A percentile compares a stretch with the other conserved stretches of the same genome.
Evolutionary conservation across 768 basidiomycete species (phyloP).

Genomic region (Amanita phalloides): DNA sequence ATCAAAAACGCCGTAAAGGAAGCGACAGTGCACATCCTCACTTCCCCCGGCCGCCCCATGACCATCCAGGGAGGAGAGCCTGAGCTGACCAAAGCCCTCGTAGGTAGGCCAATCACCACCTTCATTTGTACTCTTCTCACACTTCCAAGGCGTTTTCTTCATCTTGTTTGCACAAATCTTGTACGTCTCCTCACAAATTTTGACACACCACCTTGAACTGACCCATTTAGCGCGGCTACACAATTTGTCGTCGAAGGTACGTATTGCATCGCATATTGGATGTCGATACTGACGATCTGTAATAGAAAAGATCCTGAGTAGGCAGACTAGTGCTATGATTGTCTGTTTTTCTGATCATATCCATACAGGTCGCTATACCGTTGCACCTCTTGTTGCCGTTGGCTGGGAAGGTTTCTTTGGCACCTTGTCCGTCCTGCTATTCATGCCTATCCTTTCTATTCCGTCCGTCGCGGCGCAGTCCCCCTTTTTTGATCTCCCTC

Average conservation of each 20-base stretch:
- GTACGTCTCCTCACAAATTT: constrained; percentile 34
- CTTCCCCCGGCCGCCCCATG: constrained; percentile 16
- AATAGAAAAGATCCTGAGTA: constrained; percentile 81
- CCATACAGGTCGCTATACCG: constrained; percentile 50
- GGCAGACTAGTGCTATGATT: constrained; percentile 5
- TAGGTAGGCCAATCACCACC: constrained; percentile 39
- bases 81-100: constrained; percentile 59
- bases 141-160: constrained; percentile 67
- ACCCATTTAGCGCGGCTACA: constrained; percentile 56
- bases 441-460: constrained; percentile 73
- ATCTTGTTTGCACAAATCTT: constrained; percentile 92
- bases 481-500: constrained; percentile 78
- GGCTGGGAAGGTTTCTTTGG: constrained; percentile 95
- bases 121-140: constrained; percentile 9
- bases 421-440: constrained; percentile 61
- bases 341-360: background rate
- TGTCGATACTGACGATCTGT: constrained; percentile 5
- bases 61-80: constrained; percentile 37
- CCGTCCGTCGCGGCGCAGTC: constrained; percentile 51
- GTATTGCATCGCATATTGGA: constrained; percentile 8
- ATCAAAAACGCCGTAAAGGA: constrained; percentile 60
- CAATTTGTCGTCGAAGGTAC: constrained; percentile 85
- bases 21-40: constrained; percentile 19
- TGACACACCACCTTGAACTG: constrained; percentile 12
- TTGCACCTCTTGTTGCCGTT: constrained; percentile 86